A percentile compares a stretch with the other conserved stretches of the same genome.
These are phyloP conservation scores for Heritiera fomes DNA, from an alignment of 345 rosid genomes.

Conservation along the genomic window DNA sequence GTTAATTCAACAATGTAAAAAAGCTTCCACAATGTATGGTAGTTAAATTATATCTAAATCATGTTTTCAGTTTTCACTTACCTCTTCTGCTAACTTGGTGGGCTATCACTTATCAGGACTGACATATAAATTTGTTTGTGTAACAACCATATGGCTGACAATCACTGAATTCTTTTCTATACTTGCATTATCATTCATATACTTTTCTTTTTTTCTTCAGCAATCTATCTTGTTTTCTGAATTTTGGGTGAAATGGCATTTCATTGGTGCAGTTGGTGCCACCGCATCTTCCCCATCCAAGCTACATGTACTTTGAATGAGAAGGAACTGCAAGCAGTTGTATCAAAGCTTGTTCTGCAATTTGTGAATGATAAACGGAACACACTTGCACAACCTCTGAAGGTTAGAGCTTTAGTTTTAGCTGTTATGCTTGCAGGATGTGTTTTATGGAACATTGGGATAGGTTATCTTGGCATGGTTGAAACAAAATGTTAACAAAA, in stretches of 20 bases:
- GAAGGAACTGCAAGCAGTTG: slow-evolving; percentile 62
- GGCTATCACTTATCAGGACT: not conserved
- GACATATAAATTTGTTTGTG: not conserved
- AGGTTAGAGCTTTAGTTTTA: slow-evolving; percentile 44
- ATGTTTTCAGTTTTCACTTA: not conserved
- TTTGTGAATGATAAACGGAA: slow-evolving; percentile 54
- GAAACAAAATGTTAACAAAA: not conserved
- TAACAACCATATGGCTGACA: not conserved
- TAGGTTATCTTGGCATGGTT: not conserved
- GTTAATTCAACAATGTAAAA: not conserved
- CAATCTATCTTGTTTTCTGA: slow-evolving; percentile 5
- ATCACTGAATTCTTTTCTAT: not conserved
- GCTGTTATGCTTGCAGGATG: not conserved
- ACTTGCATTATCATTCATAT: not conserved
- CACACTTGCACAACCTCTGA: slow-evolving; percentile 51
- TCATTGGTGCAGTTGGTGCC: slow-evolving; percentile 78
- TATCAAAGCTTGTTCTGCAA: slow-evolving; percentile 69
- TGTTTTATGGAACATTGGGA: slow-evolving; percentile 5
- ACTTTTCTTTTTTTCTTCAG: not conserved
- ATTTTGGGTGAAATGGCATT: slow-evolving; percentile 22
- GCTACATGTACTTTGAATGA: slow-evolving; percentile 79
- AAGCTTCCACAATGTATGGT: not conserved
- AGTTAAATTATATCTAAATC: not conserved
- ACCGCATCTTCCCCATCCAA: slow-evolving; percentile 90
- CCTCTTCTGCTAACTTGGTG: not conserved